Conservation (phyloP, 2,329 filamentous ascomycete species). For the Colletotrichum euphorbiae region DNA sequence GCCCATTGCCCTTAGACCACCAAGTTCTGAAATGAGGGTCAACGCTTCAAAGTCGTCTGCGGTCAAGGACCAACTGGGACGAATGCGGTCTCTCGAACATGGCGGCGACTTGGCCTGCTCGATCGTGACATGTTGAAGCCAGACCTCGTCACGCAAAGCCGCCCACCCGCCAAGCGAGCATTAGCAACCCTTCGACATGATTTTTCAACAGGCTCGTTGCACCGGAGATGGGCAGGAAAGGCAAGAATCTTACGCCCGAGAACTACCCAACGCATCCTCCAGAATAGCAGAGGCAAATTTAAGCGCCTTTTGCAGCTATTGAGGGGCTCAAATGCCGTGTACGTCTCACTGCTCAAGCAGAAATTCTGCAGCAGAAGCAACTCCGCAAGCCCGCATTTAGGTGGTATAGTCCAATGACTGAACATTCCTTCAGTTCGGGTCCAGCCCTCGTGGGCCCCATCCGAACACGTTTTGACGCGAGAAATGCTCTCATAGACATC, state of each 20-base stretch:
- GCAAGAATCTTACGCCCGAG: background rate
- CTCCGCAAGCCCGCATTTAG: background rate
- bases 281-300: background rate
- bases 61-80: no score
- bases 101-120: no score
- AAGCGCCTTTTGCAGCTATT: background rate
- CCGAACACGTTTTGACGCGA: background rate
- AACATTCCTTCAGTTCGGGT: conserved; percentile 1
- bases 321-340: conserved; percentile 13
- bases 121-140: background rate
- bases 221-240: background rate
- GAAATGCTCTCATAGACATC: background rate
- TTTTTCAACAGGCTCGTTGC: background rate
- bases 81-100: no score
- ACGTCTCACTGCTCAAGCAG: conserved; percentile 21
- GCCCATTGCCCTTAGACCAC: no score
- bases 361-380: conserved; percentile 12
- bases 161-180: background rate
- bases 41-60: no score
- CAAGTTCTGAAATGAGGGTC: no score
- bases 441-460: background rate
- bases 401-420: conserved; percentile 5
- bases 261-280: background rate
- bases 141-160: background rate
- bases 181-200: background rate